Base-by-base conservation (phyloP, 208 protist genomes). In the Leishmania braziliensis region DNA sequence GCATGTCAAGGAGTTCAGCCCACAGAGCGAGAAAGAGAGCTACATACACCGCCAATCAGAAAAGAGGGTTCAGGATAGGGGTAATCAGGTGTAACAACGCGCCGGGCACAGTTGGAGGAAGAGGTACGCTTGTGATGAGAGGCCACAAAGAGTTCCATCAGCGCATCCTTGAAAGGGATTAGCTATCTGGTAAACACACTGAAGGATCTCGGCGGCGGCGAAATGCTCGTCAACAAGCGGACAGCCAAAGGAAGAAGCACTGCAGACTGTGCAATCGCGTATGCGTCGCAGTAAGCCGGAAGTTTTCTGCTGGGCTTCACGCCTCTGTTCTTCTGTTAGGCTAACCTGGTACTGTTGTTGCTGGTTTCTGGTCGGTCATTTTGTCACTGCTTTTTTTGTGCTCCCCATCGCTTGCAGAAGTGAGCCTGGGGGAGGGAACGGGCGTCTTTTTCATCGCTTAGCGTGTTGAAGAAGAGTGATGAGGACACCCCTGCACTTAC, bases 401-500 rank as follows among this genome's bases (percentile, higher is more conserved):
- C 48, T 58, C 50, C 39, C 62, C 62, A 36, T 60, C 6, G n/a
- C 39, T 75, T 60, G 20, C 26, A 36, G 56, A 36, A 12, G 68
- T 51, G 39, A 5, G 39, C 46, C 23, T 62, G 72, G 48, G 5
- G 36, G 20, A 16, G 26, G n/a, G 18, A 20, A 10, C 66, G 16
- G n/a, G 48, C 14, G 3, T 48, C 9, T 36, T 46, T 23, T 48
- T 43, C 50, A 51, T 68, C 68, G 23, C 26, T 76, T 76, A 76
- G 39, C 10, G 39, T 14, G 12, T 76, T 76, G 26, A 58, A 58
- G 36, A 76, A 56, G 72, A 60, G 33, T 76, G 72, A 76, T 60
- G n/a, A 76, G 51, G 53, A 62, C 50, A 76, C 48, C 26, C 51
- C 26, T 53, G 51, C 72, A 58, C n/a, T n/a, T 43, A n/a, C 51